Evolutionary conservation across 2,329 filamentous ascomycete species (phyloP).

Genomic region (Aspergillus fumigatiaffinis): DNA sequence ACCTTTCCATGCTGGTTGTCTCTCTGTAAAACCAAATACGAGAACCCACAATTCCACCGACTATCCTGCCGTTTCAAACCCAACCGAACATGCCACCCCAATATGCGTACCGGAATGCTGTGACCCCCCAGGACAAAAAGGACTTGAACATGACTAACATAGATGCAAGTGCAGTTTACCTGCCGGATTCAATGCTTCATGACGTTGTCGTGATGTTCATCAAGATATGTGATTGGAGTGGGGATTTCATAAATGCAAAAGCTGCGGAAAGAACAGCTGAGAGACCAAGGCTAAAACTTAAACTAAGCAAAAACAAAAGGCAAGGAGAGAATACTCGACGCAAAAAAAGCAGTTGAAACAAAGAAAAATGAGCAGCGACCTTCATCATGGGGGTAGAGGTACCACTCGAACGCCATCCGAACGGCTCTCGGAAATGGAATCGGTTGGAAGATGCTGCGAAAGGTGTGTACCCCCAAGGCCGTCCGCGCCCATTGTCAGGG

Average conservation of each 20-base stretch:
- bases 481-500: constrained; percentile 21
- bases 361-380: not conserved
- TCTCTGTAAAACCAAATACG: not conserved
- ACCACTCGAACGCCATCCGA: not conserved
- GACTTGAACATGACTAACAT: not conserved
- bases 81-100: not conserved
- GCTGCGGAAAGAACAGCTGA: constrained; percentile 7
- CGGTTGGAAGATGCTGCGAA: not conserved
- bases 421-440: not conserved
- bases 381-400: not conserved
- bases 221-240: constrained; percentile 12
- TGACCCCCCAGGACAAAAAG: not conserved
- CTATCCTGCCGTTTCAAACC: not conserved
- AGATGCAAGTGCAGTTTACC: not conserved
- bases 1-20: not conserved
- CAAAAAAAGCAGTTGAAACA: not conserved
- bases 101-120: not conserved
- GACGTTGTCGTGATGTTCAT: constrained; percentile 15
- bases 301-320: constrained; percentile 4
- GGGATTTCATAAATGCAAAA: constrained; percentile 18
- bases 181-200: constrained; percentile 8
- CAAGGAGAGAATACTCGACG: not conserved
- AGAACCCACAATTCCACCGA: not conserved
- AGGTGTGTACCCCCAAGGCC: not conserved
- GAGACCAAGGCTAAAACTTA: constrained; percentile 1